phyloP scores from a whole-genome alignment of 2,329 filamentous ascomycete genomes.

The Calonectria naviculata region DNA sequence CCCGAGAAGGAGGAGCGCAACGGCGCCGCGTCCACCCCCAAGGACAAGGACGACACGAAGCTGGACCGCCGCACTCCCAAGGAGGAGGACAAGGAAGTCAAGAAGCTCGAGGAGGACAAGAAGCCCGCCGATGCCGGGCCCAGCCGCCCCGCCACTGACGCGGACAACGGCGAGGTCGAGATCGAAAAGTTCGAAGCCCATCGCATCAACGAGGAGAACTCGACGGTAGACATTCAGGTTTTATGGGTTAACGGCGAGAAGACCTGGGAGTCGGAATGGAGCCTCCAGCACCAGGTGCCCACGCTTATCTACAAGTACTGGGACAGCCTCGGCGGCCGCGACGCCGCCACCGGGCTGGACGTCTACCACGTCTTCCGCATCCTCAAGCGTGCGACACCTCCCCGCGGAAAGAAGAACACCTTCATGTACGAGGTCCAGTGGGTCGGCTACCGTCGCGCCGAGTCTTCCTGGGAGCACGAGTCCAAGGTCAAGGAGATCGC shows the following conservation, averaged over 20 bases:
- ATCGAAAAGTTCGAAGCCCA: slow-evolving; percentile 36
- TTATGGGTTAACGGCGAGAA: slow-evolving; percentile 37
- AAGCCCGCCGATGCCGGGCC: neutral
- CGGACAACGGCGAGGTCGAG: slow-evolving; percentile 30
- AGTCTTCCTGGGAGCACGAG: slow-evolving; percentile 39
- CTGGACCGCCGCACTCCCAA: neutral
- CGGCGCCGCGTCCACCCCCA: neutral
- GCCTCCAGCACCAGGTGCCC: slow-evolving; percentile 39
- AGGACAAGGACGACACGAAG: slow-evolving; percentile 6
- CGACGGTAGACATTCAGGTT: slow-evolving; percentile 39
- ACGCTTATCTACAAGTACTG: slow-evolving; percentile 41
- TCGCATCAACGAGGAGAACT: slow-evolving; percentile 33
- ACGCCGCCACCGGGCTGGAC: slow-evolving; percentile 36
- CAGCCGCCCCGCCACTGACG: slow-evolving; percentile 6
- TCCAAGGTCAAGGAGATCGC: slow-evolving; percentile 35
- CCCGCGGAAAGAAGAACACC: slow-evolving; percentile 28
- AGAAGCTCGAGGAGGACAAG: neutral
- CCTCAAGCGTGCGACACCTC: slow-evolving; percentile 32
- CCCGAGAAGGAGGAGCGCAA: neutral
- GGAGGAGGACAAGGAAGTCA: slow-evolving; percentile 1
- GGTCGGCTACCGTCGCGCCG: slow-evolving; percentile 37
- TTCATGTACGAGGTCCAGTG: slow-evolving; percentile 41
- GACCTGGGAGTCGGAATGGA: slow-evolving; percentile 42
- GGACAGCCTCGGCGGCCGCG: slow-evolving; percentile 36
- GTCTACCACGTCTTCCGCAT: slow-evolving; percentile 41